phyloP scores from a whole-genome alignment of 768 basidiomycete species.

The Amanita jacksonii region DNA sequence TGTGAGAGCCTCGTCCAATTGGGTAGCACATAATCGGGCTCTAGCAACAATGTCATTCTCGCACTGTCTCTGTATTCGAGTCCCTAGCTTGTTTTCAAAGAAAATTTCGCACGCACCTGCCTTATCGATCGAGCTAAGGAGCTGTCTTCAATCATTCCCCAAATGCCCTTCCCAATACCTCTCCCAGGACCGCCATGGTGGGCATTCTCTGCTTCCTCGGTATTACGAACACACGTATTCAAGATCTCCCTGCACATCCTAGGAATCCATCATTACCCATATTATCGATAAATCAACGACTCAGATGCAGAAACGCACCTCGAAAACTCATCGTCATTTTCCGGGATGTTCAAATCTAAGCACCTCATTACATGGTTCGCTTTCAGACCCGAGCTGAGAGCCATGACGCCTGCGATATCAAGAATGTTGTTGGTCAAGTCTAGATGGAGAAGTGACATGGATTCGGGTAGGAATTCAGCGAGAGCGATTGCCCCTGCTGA shows the following conservation, averaged over 20 bases:
- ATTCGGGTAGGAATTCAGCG: conserved; percentile 94
- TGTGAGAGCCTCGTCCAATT: conserved; percentile 26
- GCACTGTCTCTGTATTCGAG: conserved; percentile 19
- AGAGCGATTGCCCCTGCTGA: conserved; percentile 87
- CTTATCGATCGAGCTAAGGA: conserved; percentile 67
- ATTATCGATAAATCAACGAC: too few species aligned
- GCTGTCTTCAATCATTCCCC: conserved; percentile 83
- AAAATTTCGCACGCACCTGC: conserved; percentile 40
- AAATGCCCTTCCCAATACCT: conserved; percentile 60
- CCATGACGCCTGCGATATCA: conserved; percentile 89
- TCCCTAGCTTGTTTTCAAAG: conserved; percentile 5
- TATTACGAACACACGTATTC: conserved; percentile 86
- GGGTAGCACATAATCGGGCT: conserved; percentile 31
- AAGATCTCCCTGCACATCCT: conserved; percentile 85
- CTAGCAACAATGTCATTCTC: conserved; percentile 39
- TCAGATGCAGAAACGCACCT: conserved; percentile 27
- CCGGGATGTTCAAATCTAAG: conserved; percentile 87
- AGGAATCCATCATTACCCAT: conserved; percentile 8
- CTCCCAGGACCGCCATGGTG: conserved; percentile 32
- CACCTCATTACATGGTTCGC: conserved; percentile 83
- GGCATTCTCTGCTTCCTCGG: conserved; percentile 55
- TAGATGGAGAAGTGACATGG: conserved; percentile 77
- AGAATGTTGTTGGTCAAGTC: conserved; percentile 80
- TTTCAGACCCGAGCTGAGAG: conserved; percentile 78
- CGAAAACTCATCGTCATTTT: conserved; percentile 73